phyloP scores from a whole-genome alignment of 495 filamentous ascomycete genomes.

The Aspergillus bridgeri region DNA sequence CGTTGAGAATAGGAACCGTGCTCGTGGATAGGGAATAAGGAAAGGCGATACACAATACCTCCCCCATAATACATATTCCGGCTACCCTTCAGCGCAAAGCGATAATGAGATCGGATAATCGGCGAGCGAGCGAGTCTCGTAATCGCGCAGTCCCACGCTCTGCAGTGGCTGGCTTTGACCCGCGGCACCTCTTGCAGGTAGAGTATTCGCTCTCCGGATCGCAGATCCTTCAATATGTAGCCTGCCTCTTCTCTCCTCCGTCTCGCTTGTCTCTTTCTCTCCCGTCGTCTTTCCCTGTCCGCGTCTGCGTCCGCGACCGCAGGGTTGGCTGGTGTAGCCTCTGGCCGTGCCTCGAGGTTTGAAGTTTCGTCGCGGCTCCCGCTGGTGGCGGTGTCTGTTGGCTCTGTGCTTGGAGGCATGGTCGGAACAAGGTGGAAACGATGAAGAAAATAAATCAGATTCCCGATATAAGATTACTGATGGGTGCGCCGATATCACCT shows the following conservation, averaged over 20 bases:
- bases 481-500: conserved; percentile 1
- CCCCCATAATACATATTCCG: conserved; percentile 2
- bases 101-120: conserved; percentile 1
- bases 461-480: conserved; percentile 3
- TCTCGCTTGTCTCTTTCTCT: conserved; percentile 8
- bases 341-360: conserved; percentile 1
- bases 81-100: conserved; percentile 1
- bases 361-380: conserved; percentile 1
- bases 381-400: conserved; percentile 1
- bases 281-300: conserved; percentile 4
- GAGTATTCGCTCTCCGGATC: conserved; percentile 4
- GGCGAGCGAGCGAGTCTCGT: conserved; percentile 3
- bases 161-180: conserved; percentile 6
- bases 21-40: conserved; percentile 1
- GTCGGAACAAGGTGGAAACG: conserved; percentile 4
- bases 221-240: conserved; percentile 7
- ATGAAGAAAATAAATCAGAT: conserved; percentile 1
- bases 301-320: conserved; percentile 3
- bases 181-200: conserved; percentile 6
- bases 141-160: conserved; percentile 4
- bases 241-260: conserved; percentile 7
- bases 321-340: conserved; percentile 1
- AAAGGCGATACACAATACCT: conserved; percentile 2
- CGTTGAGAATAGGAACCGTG: conserved; percentile 1
- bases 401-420: conserved; percentile 7